Percentiles rank a stretch among this genome's conserved stretches.
Conservation (phyloP, 257 asterid genomes). For the Phtheirospermum japonicum region DNA sequence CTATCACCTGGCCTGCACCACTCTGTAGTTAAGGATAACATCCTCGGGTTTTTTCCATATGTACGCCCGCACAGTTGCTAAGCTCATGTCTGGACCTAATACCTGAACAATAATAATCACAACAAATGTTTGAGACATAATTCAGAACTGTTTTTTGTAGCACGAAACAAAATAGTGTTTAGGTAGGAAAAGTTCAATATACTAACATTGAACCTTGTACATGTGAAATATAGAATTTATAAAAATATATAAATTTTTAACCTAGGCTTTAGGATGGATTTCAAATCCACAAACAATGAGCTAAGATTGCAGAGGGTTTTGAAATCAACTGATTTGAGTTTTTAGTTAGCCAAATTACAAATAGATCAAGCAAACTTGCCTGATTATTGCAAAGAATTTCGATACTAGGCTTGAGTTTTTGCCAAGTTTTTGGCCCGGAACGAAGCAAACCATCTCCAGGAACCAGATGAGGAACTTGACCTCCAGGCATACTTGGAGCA, state of each 20-base stretch:
- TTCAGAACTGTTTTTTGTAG: too few relatives aligned
- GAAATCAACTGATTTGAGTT: too few relatives aligned
- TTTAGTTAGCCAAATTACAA: neutral
- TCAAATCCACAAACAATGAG: too few relatives aligned
- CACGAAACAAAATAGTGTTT: too few relatives aligned
- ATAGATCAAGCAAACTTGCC: constrained; percentile 36
- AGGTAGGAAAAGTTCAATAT: too few relatives aligned
- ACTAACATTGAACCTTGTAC: too few relatives aligned
- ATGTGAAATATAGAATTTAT: too few relatives aligned
- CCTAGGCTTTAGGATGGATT: too few relatives aligned
- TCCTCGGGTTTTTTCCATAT: constrained; percentile 98
- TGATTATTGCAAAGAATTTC: constrained; percentile 76
- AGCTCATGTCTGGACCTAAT: constrained; percentile 88
- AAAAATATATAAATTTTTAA: too few relatives aligned
- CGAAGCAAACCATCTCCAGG: constrained; percentile 53
- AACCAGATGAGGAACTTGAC: constrained; percentile 40
- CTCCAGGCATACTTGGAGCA: constrained; percentile 46
- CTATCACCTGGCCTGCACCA: constrained; percentile 58
- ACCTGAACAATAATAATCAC: constrained; percentile 47
- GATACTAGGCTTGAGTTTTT: constrained; percentile 71
- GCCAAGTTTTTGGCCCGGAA: constrained; percentile 65
- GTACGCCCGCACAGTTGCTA: constrained; percentile 90
- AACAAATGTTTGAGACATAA: too few relatives aligned
- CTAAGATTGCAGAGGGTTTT: too few relatives aligned
- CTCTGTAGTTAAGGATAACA: constrained; percentile 75